phyloP scores from a whole-genome alignment of 495 filamentous ascomycete genomes.

The Parathielavia appendiculata region DNA sequence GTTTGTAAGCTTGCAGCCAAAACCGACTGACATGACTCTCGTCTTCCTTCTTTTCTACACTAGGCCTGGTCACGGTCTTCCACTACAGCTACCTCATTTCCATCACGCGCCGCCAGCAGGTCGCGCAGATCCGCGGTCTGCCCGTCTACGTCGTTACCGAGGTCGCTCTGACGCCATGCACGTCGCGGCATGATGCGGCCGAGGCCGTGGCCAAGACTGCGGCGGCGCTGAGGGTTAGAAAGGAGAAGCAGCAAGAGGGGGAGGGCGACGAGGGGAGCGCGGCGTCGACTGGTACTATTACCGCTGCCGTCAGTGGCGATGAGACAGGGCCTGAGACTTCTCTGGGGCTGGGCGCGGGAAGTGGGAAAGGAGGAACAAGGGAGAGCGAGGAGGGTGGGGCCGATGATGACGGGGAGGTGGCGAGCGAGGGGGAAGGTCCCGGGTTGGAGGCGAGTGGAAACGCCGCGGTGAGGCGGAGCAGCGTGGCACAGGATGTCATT shows the following conservation, averaged over 20 bases:
- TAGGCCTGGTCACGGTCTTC: conserved; percentile 70
- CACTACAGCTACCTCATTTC: conserved; percentile 73
- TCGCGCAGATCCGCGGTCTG: conserved; percentile 75
- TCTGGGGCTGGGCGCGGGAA: neutral
- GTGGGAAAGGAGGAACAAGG: neutral
- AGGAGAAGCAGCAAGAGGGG: conserved; percentile 11
- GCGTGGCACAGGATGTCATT: conserved; percentile 80
- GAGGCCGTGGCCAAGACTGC: conserved; percentile 62
- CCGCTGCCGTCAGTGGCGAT: conserved; percentile 24
- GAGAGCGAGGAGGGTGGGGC: conserved; percentile 31
- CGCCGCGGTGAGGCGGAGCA: conserved; percentile 38
- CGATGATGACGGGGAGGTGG: conserved; percentile 32
- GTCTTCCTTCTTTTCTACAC: neutral
- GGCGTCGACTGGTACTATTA: neutral
- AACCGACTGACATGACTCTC: neutral
- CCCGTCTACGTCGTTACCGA: conserved; percentile 82
- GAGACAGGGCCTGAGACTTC: conserved; percentile 30
- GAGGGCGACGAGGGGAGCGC: conserved; percentile 27
- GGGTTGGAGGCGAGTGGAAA: conserved; percentile 28
- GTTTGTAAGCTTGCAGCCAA: too few relatives aligned
- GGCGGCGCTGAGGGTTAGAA: conserved; percentile 34
- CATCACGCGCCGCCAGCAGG: conserved; percentile 77
- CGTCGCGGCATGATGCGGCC: conserved; percentile 66
- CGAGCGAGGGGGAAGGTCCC: conserved; percentile 28
- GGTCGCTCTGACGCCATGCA: conserved; percentile 80